Conservation (phyloP, 768 basidiomycete species). For the Cyclocybe cylindracea region DNA sequence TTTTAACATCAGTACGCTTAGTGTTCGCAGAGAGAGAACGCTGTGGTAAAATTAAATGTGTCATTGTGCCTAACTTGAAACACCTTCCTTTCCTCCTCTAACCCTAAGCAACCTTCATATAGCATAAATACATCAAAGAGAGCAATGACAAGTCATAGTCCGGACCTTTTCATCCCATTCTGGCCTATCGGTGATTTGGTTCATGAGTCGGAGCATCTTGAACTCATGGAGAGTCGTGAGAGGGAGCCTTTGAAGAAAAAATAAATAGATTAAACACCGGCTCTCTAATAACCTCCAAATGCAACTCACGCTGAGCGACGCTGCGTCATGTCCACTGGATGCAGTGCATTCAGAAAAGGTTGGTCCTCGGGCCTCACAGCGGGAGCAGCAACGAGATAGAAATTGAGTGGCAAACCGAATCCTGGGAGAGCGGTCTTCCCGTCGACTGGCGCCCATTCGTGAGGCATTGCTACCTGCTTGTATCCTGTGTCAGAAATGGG, state of each 20-base stretch:
- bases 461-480: too few relatives aligned
- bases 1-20: too few relatives aligned
- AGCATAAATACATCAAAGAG: too few relatives aligned
- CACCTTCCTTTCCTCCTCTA: conserved; percentile 32
- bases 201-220: conserved; percentile 24
- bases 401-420: too few relatives aligned
- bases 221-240: conserved; percentile 23
- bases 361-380: too few relatives aligned
- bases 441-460: too few relatives aligned
- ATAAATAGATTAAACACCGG: too few relatives aligned
- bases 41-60: conserved; percentile 3
- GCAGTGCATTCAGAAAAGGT: not conserved
- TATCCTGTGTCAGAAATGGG: too few relatives aligned
- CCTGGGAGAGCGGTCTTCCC: too few relatives aligned
- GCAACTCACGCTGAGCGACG: not conserved
- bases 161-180: too few relatives aligned
- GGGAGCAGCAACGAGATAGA: too few relatives aligned
- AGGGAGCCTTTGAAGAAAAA: not conserved
- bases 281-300: not conserved
- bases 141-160: too few relatives aligned
- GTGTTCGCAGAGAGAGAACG: conserved; percentile 27
- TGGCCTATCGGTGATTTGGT: conserved; percentile 24
- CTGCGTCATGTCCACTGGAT: not conserved
- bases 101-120: not conserved
- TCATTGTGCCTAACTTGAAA: conserved; percentile 15